Base-by-base conservation (phyloP, 768 basidiomycete species). In the Rhizopogon vulgaris region DNA sequence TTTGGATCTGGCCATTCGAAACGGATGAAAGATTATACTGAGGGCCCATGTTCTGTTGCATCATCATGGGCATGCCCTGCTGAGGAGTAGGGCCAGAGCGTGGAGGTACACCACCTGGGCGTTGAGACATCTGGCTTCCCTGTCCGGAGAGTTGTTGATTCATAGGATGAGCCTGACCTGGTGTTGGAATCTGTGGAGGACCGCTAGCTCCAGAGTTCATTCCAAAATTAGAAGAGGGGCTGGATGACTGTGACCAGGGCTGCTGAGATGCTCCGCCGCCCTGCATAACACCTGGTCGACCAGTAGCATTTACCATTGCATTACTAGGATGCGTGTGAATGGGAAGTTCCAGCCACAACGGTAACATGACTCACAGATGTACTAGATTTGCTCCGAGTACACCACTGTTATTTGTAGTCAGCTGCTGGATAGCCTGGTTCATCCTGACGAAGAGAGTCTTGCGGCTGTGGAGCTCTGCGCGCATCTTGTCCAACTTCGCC, bases 381-480 rank as follows among this genome's bases (percentile, higher is more conserved):
- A 62, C 3, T 54, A 59, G 54, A 52, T 60, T 66, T 17, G 57
- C 47, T 17, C 60, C 56, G 14, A 63, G 32, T n/a, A 62, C 58
- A 9, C 54, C 40, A 32, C 60, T 64, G 10, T 49, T 6, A 34
- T 24, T 46, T 32, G 43, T 17, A 34, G 45, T 51, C 48, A 69
- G 41, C 36, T 65, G 66, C 49, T 65, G 67, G 17, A 66, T 58
- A 43, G 68, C 63, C 22, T 60, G 48, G 5, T 70, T 47, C 39
- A 80, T 60, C 52, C 71, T 75, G 45, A 45, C 45, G 34, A 73
- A 60, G 47, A 70, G 48, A 0, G 80, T 78, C 65, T 71, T 77
- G 56, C 69, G 70, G 25, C 25, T 45, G 40, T 57, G 58, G 15
- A 62, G 46, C 39, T 70, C 67, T 6, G 5, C 0, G 5, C 60